Conservation (phyloP, 2,329 filamentous ascomycete genomes). For the Fusarium nelsonii region DNA sequence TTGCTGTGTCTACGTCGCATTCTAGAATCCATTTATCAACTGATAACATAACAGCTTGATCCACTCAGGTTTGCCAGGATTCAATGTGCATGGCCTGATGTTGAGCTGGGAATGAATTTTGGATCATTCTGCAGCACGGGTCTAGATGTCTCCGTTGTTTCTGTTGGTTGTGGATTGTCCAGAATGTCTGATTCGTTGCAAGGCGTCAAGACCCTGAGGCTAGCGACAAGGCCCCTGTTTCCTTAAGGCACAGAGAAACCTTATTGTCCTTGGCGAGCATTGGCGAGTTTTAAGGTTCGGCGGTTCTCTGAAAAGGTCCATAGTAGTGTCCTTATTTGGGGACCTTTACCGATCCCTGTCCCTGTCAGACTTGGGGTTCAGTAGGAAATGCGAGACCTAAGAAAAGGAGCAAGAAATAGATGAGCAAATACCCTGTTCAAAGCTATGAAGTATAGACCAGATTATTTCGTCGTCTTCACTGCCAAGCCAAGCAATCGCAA, state of each 20-base stretch:
- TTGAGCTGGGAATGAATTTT: not conserved
- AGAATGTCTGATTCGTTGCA: not conserved
- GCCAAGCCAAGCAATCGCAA: not conserved
- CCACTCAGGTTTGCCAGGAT: not conserved
- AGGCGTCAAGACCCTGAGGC: not conserved
- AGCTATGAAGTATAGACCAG: not conserved
- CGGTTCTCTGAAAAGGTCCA: not conserved
- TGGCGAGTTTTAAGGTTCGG: slow-evolving; percentile 7
- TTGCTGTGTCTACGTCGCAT: not conserved
- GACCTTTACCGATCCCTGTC: not conserved
- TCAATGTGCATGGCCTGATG: not conserved
- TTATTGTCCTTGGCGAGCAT: not conserved
- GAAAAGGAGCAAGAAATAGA: not conserved
- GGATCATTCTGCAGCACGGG: not conserved
- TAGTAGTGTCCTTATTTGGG: not conserved
- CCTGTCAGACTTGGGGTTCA: not conserved
- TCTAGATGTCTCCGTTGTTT: not conserved
- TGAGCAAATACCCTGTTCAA: not conserved
- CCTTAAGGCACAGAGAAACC: not conserved
- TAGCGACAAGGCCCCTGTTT: not conserved
- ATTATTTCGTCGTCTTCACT: not conserved
- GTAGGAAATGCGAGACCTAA: no score
- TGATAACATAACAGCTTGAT: not conserved
- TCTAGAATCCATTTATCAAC: not conserved
- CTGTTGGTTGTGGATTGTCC: not conserved